Conservation (phyloP, 495 filamentous ascomycete genomes). For the Jackrogersella minutella region DNA sequence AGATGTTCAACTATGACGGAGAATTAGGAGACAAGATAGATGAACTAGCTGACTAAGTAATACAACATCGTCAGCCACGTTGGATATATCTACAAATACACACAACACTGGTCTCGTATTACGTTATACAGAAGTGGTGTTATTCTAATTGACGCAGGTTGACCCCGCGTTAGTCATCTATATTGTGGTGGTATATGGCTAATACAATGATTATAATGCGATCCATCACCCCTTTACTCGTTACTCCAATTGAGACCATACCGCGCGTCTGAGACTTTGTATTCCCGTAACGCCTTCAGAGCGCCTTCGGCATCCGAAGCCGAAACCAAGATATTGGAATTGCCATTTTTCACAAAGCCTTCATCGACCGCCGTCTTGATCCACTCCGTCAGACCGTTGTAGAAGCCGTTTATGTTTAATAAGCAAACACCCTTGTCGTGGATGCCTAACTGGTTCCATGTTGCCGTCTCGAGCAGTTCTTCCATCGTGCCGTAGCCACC, state of each 20-base stretch:
- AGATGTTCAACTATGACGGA: background rate
- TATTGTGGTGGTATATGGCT: constrained; percentile 7
- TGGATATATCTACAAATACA: background rate
- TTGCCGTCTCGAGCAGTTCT: constrained; percentile 94
- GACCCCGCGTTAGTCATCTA: constrained; percentile 17
- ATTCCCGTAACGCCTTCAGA: constrained; percentile 72
- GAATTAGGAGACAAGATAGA: background rate
- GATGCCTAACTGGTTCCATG: constrained; percentile 98
- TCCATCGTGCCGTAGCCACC: constrained; percentile 96
- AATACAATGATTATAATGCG: constrained; percentile 21
- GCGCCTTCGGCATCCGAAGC: constrained; percentile 76
- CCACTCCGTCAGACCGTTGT: constrained; percentile 86
- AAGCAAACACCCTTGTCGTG: constrained; percentile 82
- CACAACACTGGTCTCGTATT: constrained; percentile 11
- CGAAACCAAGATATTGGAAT: constrained; percentile 78
- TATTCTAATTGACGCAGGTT: background rate
- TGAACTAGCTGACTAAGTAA: too few relatives aligned
- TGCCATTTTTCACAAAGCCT: constrained; percentile 76
- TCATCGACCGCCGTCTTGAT: constrained; percentile 76
- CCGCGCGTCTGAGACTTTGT: constrained; percentile 74
- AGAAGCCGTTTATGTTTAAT: constrained; percentile 89
- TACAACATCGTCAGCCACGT: background rate
- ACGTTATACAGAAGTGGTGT: background rate
- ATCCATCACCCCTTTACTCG: constrained; percentile 52
- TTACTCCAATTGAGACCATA: constrained; percentile 84